phyloP scores from a whole-genome alignment of 192 early-diverging fungal genomes.

The Linnemannia hyalina region DNA sequence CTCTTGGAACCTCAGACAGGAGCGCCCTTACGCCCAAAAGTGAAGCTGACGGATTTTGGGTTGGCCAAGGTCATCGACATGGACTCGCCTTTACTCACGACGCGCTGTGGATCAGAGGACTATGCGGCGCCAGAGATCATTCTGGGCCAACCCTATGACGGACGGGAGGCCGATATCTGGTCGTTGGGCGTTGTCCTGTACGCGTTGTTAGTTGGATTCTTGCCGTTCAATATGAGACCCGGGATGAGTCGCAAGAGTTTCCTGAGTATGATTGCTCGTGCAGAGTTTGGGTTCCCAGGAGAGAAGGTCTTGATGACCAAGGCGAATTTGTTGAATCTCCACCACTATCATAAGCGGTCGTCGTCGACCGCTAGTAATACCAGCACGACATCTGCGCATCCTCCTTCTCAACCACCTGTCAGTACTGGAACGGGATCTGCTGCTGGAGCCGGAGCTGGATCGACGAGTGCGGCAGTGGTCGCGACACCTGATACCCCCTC shows the following conservation, averaged over 20 bases:
- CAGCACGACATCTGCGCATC: background rate
- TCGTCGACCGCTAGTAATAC: slow-evolving; percentile 17
- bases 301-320: slow-evolving; percentile 35
- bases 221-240: slow-evolving; percentile 82
- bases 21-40: slow-evolving; percentile 33
- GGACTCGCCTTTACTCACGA: slow-evolving; percentile 58
- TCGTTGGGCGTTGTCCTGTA: slow-evolving; percentile 84
- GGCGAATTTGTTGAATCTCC: slow-evolving; percentile 24
- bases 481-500: background rate
- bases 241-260: slow-evolving; percentile 63
- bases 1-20: slow-evolving; percentile 40
- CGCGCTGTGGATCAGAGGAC: slow-evolving; percentile 81
- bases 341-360: slow-evolving; percentile 8
- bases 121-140: slow-evolving; percentile 85
- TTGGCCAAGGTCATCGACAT: slow-evolving; percentile 66
- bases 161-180: slow-evolving; percentile 83
- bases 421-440: background rate
- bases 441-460: background rate
- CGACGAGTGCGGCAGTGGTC: background rate
- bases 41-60: slow-evolving; percentile 80
- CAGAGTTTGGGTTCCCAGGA: slow-evolving; percentile 73
- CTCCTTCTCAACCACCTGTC: background rate
- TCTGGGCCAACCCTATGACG: slow-evolving; percentile 73
- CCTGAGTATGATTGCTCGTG: slow-evolving; percentile 72
- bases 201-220: slow-evolving; percentile 76